A percentile compares a stretch with the other conserved stretches of the same genome.
phyloP scores from a whole-genome alignment of 495 filamentous ascomycete species.

The Aspergillus campestris region DNA sequence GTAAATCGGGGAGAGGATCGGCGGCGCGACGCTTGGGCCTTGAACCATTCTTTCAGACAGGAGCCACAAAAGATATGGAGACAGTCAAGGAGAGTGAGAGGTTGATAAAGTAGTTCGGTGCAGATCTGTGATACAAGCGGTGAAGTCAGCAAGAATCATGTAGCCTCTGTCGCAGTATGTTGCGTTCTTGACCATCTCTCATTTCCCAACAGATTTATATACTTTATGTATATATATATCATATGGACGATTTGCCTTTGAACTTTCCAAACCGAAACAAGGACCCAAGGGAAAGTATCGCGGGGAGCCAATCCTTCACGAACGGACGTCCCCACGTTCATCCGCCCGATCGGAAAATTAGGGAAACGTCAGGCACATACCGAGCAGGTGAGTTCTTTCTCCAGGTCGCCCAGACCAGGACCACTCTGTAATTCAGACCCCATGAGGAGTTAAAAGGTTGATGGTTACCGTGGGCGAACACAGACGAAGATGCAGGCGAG shows the following conservation, averaged over 20 bases:
- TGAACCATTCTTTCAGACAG: conserved; percentile 92
- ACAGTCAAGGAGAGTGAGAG: conserved; percentile 92
- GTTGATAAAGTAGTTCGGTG: conserved; percentile 91
- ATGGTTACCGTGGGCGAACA: too few species aligned
- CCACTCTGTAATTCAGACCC: conserved; percentile 11
- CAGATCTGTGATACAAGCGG: conserved; percentile 60
- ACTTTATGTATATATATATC: too few species aligned
- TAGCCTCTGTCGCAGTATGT: not conserved
- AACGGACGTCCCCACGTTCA: conserved; percentile 2
- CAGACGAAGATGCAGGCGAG: too few species aligned
- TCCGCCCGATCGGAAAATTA: conserved; percentile 5
- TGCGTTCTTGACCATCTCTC: too few species aligned
- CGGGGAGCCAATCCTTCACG: too few species aligned
- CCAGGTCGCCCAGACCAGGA: conserved; percentile 50
- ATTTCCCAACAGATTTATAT: too few species aligned
- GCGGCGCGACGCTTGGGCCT: conserved; percentile 44
- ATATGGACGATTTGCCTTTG: too few species aligned
- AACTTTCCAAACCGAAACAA: too few species aligned
- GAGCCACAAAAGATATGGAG: conserved; percentile 95
- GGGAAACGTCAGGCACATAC: conserved; percentile 43
- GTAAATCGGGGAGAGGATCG: conserved; percentile 56
- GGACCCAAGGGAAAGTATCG: too few species aligned
- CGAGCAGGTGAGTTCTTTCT: conserved; percentile 87
- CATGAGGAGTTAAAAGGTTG: conserved; percentile 10
- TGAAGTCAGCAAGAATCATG: conserved; percentile 9